Evolutionary conservation across 495 filamentous ascomycete genomes (phyloP).

Genomic region (Evansstolkia leycettana): DNA sequence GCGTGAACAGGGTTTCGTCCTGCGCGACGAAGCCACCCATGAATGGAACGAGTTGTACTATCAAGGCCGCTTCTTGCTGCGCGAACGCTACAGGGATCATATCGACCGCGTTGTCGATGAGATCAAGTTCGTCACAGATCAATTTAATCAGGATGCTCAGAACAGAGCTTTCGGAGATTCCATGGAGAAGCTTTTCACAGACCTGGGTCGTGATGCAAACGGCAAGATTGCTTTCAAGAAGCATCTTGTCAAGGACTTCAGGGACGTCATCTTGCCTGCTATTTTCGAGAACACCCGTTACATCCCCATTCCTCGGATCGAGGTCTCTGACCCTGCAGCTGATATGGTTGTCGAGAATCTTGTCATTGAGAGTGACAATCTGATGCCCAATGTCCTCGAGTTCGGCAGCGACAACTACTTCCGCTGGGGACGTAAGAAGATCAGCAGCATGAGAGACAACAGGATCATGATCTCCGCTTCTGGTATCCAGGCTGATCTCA

Average conservation of each 20-base stretch:
- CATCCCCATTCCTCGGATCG: conserved; percentile 86
- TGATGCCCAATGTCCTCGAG: conserved; percentile 91
- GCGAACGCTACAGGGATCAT: conserved; percentile 76
- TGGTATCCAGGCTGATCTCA: conserved; percentile 56
- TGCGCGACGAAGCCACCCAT: conserved; percentile 67
- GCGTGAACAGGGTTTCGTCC: conserved; percentile 79
- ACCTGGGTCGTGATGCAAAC: conserved; percentile 73
- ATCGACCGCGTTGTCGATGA: conserved; percentile 83
- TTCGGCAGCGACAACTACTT: conserved; percentile 90
- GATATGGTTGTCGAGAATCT: conserved; percentile 91
- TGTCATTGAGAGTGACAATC: conserved; percentile 89
- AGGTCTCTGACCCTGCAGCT: conserved; percentile 74
- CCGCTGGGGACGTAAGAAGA: conserved; percentile 82
- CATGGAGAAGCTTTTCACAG: conserved; percentile 72
- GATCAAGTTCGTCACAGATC: conserved; percentile 73
- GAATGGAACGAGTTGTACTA: conserved; percentile 83
- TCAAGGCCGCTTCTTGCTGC: conserved; percentile 75
- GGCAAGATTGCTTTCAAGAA: conserved; percentile 87
- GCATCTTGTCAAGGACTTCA: conserved; percentile 79
- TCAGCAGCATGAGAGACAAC: conserved; percentile 69
- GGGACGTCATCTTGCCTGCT: conserved; percentile 72
- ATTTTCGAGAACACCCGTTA: conserved; percentile 83
- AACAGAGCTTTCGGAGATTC: conserved; percentile 70
- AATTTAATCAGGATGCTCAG: conserved; percentile 78
- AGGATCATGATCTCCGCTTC: conserved; percentile 70